Conservation (phyloP, 345 rosid genomes). For the Pugionium cornutum region DNA sequence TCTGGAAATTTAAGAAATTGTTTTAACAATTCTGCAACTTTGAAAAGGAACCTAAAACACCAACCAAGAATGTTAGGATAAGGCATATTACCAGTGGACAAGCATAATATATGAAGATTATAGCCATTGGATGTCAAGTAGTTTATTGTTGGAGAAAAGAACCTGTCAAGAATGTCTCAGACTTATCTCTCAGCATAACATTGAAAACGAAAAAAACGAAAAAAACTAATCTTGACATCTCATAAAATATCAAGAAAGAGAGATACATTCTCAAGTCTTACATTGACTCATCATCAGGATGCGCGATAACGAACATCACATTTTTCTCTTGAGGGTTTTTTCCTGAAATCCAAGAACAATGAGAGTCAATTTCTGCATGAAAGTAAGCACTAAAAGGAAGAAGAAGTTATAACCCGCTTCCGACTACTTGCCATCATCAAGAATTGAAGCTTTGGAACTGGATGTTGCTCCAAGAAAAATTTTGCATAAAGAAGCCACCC, state of each 20-base stretch:
- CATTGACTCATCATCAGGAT: conserved; percentile 98
- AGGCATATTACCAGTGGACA: conserved; percentile 64
- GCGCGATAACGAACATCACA: conserved; percentile 75
- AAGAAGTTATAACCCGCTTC: background rate
- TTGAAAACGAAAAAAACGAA: no score
- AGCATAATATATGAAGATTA: conserved; percentile 68
- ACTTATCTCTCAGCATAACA: background rate
- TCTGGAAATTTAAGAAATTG: background rate
- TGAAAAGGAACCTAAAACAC: conserved; percentile 11
- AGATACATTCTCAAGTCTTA: conserved; percentile 43
- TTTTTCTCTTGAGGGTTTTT: conserved; percentile 44
- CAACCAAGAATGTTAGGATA: conserved; percentile 1
- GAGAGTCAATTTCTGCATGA: background rate
- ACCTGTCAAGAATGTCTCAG: conserved; percentile 47
- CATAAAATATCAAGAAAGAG: background rate
- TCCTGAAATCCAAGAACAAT: conserved; percentile 40
- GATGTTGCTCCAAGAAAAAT: conserved; percentile 46
- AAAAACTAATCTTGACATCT: no score
- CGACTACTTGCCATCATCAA: conserved; percentile 46
- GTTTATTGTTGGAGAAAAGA: conserved; percentile 84
- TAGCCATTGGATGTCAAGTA: conserved; percentile 62
- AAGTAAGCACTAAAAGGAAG: background rate
- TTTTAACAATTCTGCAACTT: conserved; percentile 1
- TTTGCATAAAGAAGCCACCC: conserved; percentile 75
- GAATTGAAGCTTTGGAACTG: conserved; percentile 39